Conservation (phyloP, 805 yeast genomes). For the Metschnikowia kofuensis region DNA sequence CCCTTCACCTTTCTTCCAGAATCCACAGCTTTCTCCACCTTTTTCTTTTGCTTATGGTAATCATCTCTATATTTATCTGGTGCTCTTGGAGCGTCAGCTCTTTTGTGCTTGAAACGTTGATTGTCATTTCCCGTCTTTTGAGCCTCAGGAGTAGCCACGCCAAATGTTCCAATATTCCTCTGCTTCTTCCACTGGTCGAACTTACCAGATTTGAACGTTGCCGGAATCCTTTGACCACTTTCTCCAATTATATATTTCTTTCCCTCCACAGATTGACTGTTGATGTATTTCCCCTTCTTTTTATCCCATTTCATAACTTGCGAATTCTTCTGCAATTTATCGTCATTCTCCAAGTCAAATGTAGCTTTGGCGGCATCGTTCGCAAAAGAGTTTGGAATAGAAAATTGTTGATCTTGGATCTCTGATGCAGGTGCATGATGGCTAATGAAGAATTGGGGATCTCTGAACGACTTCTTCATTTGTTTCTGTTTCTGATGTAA, state of each 20-base stretch:
- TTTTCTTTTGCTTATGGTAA: conserved; percentile 74
- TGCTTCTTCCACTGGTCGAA: conserved; percentile 88
- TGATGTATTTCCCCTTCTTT: conserved; percentile 85
- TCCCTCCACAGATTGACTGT: conserved; percentile 67
- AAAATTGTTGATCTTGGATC: conserved; percentile 77
- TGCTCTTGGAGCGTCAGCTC: conserved; percentile 73
- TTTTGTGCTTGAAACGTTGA: conserved; percentile 66
- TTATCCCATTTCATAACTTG: conserved; percentile 90
- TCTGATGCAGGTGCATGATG: conserved; percentile 84
- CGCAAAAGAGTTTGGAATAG: conserved; percentile 59
- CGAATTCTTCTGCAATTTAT: conserved; percentile 63
- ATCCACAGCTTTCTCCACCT: conserved; percentile 76
- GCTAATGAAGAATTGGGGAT: conserved; percentile 76
- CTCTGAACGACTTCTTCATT: conserved; percentile 53
- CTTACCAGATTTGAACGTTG: conserved; percentile 85
- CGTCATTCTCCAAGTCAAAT: conserved; percentile 78
- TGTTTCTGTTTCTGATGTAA: conserved; percentile 26
- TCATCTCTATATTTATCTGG: conserved; percentile 94
- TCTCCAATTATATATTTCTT: conserved; percentile 91
- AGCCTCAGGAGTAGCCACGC: conserved; percentile 15
- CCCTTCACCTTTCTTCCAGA: conserved; percentile 74
- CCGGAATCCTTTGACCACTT: conserved; percentile 89
- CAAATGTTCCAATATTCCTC: conserved; percentile 51
- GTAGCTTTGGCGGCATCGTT: conserved; percentile 83
- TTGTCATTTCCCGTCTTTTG: conserved; percentile 24